Conservation (phyloP, 495 filamentous ascomycete species). For the Penicillium subrubescens region DNA sequence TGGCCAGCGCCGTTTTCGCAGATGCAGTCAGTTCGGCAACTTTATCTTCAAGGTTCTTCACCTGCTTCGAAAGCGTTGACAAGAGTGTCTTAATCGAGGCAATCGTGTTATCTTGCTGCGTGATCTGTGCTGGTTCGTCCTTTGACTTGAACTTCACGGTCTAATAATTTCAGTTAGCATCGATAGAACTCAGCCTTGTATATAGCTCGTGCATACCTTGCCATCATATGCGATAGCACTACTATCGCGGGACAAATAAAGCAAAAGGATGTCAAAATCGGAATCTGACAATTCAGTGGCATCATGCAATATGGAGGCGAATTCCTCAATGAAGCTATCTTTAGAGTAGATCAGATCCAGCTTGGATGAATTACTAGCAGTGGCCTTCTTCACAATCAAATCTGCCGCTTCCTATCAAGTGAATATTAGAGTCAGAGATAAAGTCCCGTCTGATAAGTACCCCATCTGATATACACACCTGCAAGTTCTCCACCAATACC, state of each 20-base stretch:
- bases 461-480: constrained; percentile 35
- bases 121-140: constrained; percentile 55
- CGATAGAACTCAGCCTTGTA: constrained; percentile 14
- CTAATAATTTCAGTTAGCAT: constrained; percentile 35
- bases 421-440: background rate
- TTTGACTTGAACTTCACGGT: constrained; percentile 73
- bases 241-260: constrained; percentile 72
- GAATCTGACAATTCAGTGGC: constrained; percentile 57
- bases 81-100: constrained; percentile 74
- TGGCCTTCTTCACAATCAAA: constrained; percentile 46
- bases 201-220: constrained; percentile 44
- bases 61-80: constrained; percentile 61
- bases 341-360: constrained; percentile 70
- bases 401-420: constrained; percentile 46
- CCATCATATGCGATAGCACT: constrained; percentile 64
- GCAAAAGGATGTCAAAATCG: constrained; percentile 72
- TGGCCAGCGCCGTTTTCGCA: constrained; percentile 67
- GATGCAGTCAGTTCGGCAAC: constrained; percentile 50
- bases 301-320: constrained; percentile 53
- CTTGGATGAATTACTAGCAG: constrained; percentile 37
- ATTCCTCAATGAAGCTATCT: constrained; percentile 61
- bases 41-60: constrained; percentile 59
- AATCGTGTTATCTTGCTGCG: constrained; percentile 75
- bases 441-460: background rate
- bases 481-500: constrained; percentile 56